A percentile compares a stretch with the other conserved stretches of the same genome.
phyloP scores from a whole-genome alignment of 2,329 filamentous ascomycete genomes.

The Neonectria sp. region DNA sequence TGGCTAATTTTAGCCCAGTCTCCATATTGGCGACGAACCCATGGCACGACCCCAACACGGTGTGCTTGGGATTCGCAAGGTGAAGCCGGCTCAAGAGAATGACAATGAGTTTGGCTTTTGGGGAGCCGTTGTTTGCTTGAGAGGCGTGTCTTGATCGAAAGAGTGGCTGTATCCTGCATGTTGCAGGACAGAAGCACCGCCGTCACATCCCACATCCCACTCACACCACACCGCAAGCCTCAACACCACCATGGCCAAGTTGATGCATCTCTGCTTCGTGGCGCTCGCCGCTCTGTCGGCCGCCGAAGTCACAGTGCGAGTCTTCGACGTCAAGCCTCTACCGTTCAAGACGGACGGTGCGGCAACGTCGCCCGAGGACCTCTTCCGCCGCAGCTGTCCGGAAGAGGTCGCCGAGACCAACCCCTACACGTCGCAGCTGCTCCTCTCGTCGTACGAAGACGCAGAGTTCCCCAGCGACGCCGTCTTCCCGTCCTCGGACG shows the following conservation, averaged over 20 bases:
- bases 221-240: neutral
- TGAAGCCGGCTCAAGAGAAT: neutral
- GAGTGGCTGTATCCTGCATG: neutral
- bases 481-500: slow-evolving; percentile 53
- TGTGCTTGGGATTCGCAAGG: slow-evolving; percentile 17
- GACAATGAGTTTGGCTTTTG: neutral
- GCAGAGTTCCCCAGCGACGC: slow-evolving; percentile 31
- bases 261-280: slow-evolving; percentile 31
- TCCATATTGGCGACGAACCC: slow-evolving; percentile 2
- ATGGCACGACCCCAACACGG: slow-evolving; percentile 18
- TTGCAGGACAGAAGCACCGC: neutral
- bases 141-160: slow-evolving; percentile 1
- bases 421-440: slow-evolving; percentile 43
- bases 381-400: slow-evolving; percentile 52
- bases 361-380: slow-evolving; percentile 48
- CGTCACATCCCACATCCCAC: neutral
- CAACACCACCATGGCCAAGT: slow-evolving; percentile 25
- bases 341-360: slow-evolving; percentile 40
- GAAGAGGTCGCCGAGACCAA: slow-evolving; percentile 47
- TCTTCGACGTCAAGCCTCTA: slow-evolving; percentile 48
- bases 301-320: slow-evolving; percentile 45
- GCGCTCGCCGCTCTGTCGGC: slow-evolving; percentile 32
- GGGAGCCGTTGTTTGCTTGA: neutral
- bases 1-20: slow-evolving; percentile 20
- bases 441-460: slow-evolving; percentile 49